phyloP scores from a whole-genome alignment of 2,329 filamentous ascomycete species.

The Botryotinia narcissicola region DNA sequence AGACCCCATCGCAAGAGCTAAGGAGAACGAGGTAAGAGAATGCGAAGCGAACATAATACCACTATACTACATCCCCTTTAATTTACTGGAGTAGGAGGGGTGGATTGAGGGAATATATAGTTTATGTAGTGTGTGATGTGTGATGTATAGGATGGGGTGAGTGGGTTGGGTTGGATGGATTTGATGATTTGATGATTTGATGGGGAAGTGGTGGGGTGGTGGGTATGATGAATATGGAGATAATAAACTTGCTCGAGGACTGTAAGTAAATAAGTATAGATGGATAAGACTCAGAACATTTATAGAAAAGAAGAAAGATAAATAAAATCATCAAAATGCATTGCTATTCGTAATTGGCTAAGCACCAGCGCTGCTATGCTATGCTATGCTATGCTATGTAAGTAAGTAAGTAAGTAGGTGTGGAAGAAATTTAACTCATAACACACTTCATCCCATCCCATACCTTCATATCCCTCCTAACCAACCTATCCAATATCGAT shows the following conservation, averaged over 20 bases:
- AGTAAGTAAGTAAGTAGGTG: background rate
- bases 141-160: background rate
- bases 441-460: background rate
- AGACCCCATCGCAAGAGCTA: rapidly evolving
- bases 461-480: background rate
- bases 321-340: background rate
- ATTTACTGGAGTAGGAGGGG: rapidly evolving
- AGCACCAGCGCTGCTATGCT: background rate
- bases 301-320: background rate
- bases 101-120: rapidly evolving
- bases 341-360: background rate
- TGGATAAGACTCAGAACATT: background rate
- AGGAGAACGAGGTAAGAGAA: background rate
- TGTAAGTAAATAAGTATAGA: background rate
- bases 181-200: no score
- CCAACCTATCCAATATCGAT: background rate
- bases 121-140: no score
- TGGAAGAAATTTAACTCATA: background rate
- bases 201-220: no score
- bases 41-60: slow-evolving; percentile 10
- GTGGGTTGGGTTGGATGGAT: no score
- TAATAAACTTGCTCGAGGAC: no score
- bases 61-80: background rate
- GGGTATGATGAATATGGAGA: background rate
- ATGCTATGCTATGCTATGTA: background rate